Evolutionary conservation across 2,329 filamentous ascomycete genomes (phyloP), one percentile per base, ranked within the genome.

Genomic region (Leptographium wingfieldii): DNA sequence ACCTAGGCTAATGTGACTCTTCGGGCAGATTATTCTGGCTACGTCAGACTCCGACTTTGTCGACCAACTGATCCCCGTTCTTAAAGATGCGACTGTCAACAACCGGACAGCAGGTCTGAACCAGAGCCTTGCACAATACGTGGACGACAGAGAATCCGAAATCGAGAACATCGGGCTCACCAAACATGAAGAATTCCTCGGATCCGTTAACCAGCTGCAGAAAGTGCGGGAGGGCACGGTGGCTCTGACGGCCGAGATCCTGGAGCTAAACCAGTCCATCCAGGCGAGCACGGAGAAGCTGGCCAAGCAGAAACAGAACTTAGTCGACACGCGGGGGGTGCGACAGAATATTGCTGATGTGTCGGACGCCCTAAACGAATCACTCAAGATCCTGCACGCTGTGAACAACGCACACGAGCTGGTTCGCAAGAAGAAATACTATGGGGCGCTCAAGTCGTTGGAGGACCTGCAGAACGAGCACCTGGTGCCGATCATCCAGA

Each of bases 381-480:
- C 92, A 62, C 77, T 99, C 46, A 92, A 94, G 69, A 94, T 99
- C 43, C 75, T 99, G 46, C 87, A 92, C 60, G 86, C 95, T 10
- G 91, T 95, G 57, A 99, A 99, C 68, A 86, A 96, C 68, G 90
- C 95, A 3, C 91, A 96, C 70, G 94, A 97, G 59, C 77, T 99
- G 61, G 82, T 97, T 55, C 84, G 85, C 48, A 92, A 90, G 73
- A 96, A 96, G 74, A 95, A 91, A 66, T 95, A 97, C 71, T 99
- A 99, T 71, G 90, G 88, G 6, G 94, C 94, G 3, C 79, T 99
- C 57, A 92, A 95, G 66, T 92, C 92, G 4, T 78, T 99, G 55
- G 94, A 97, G 67, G 94, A 99, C 70, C 78, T 99, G 49, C 92
- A 97, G 70, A 96, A 95, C 72, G 92, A 99, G 65, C 90, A 97